phyloP scores from a whole-genome alignment of 495 filamentous ascomycete species.

The Polyplosphaeria fusca region DNA sequence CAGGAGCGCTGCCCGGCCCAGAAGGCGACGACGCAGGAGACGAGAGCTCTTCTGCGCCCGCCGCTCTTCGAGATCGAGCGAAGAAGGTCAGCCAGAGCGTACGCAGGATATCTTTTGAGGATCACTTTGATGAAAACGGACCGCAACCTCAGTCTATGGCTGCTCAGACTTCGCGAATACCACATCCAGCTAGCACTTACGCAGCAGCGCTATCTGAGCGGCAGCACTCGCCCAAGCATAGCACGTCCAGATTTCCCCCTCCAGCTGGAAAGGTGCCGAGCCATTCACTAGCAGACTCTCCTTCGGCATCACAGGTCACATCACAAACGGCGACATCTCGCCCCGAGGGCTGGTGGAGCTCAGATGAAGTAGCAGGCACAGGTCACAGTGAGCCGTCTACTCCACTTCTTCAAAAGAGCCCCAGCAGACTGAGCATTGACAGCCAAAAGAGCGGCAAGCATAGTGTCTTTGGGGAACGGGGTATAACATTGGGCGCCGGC shows the following conservation, averaged over 20 bases:
- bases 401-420: constrained; percentile 1
- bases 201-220: constrained; percentile 7
- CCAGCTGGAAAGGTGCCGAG: constrained; percentile 1
- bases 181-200: constrained; percentile 16
- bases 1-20: constrained; percentile 13
- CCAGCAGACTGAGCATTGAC: constrained; percentile 11
- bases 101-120: constrained; percentile 7
- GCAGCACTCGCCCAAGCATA: constrained; percentile 8
- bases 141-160: constrained; percentile 7
- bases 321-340: constrained; percentile 21
- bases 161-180: constrained; percentile 12
- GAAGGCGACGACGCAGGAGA: constrained; percentile 28
- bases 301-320: constrained; percentile 15
- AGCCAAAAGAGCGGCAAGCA: constrained; percentile 14
- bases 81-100: constrained; percentile 28
- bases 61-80: constrained; percentile 2
- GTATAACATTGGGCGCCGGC: constrained; percentile 11
- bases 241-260: constrained; percentile 6
- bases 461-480: constrained; percentile 11
- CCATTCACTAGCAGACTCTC: constrained; percentile 7
- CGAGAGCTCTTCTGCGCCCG: constrained; percentile 24
- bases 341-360: constrained; percentile 34
- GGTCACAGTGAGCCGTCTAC: constrained; percentile 12
- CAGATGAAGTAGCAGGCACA: constrained; percentile 30
- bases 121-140: not conserved